Conservation (phyloP, 306 rosid genomes). For the Gleditsia sinensis region DNA sequence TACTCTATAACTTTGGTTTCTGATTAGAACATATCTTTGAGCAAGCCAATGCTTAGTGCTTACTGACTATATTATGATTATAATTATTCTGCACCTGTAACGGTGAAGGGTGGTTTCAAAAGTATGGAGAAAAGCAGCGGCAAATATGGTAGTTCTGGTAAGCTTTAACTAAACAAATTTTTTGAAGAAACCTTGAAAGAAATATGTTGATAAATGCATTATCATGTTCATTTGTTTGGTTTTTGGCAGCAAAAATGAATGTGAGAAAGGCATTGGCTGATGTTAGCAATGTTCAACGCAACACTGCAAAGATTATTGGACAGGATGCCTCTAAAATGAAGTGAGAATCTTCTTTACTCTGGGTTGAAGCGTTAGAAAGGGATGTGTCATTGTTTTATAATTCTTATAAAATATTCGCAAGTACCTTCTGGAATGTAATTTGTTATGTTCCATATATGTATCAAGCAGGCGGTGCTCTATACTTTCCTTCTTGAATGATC, state of each 20-base stretch:
- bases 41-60: not conserved
- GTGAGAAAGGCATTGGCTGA: constrained; percentile 75
- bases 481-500: not conserved
- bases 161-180: constrained; percentile 29
- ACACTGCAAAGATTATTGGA: constrained; percentile 39
- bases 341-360: constrained; percentile 54
- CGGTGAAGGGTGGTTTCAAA: constrained; percentile 50
- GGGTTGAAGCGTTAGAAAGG: constrained; percentile 12
- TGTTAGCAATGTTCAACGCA: constrained; percentile 66
- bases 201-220: not conserved
- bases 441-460: not conserved
- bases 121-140: constrained; percentile 50
- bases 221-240: constrained; percentile 1
- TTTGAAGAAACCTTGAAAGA: not conserved
- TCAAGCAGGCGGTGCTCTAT: not conserved
- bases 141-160: constrained; percentile 54
- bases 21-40: constrained; percentile 17
- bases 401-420: not conserved
- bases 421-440: not conserved
- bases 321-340: constrained; percentile 49
- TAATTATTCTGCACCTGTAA: constrained; percentile 33
- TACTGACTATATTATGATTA: not conserved
- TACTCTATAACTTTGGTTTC: not conserved
- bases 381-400: not conserved
- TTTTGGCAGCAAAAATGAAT: constrained; percentile 45